These are phyloP conservation scores for Articulospora tetracladia DNA, from an alignment of 495 filamentous ascomycete genomes.

Conservation along the genomic window DNA sequence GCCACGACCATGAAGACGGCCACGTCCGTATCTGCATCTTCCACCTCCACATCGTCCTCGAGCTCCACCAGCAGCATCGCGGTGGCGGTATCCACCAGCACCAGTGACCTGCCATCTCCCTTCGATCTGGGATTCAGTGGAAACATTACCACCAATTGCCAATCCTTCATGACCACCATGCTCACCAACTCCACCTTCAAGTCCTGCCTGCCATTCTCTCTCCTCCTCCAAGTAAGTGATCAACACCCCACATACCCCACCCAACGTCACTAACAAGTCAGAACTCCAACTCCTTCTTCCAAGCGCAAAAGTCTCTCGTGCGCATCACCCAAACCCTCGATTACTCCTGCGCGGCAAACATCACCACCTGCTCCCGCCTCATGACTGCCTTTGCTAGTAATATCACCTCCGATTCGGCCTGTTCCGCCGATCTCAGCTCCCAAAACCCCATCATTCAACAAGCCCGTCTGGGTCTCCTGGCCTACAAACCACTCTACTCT, in stretches of 20 bases:
- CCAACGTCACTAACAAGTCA: slow-evolving; percentile 25
- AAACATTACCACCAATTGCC: slow-evolving; percentile 66
- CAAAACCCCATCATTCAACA: slow-evolving; percentile 67
- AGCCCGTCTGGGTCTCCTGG: slow-evolving; percentile 67
- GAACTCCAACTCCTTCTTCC: slow-evolving; percentile 74
- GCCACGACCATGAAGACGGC: neutral
- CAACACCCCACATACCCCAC: neutral
- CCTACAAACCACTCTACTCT: slow-evolving; percentile 72
- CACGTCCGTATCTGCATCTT: slow-evolving; percentile 1
- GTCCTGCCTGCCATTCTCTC: slow-evolving; percentile 68
- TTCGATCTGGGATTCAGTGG: slow-evolving; percentile 68
- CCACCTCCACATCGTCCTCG: neutral
- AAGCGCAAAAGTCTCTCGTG: slow-evolving; percentile 58
- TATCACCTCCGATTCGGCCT: slow-evolving; percentile 55
- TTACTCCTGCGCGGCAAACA: slow-evolving; percentile 62
- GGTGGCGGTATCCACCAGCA: slow-evolving; percentile 26
- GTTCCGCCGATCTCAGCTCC: slow-evolving; percentile 62
- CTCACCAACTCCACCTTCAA: slow-evolving; percentile 59
- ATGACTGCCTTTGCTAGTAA: slow-evolving; percentile 56
- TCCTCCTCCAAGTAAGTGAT: slow-evolving; percentile 59
- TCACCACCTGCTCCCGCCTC: slow-evolving; percentile 51
- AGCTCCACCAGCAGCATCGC: slow-evolving; percentile 2
- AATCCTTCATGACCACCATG: slow-evolving; percentile 64
- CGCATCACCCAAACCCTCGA: slow-evolving; percentile 68
- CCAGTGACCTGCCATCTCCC: slow-evolving; percentile 54